Evolutionary conservation across 495 filamentous ascomycete genomes (phyloP).

Genomic region (Aspergillus affinis): DNA sequence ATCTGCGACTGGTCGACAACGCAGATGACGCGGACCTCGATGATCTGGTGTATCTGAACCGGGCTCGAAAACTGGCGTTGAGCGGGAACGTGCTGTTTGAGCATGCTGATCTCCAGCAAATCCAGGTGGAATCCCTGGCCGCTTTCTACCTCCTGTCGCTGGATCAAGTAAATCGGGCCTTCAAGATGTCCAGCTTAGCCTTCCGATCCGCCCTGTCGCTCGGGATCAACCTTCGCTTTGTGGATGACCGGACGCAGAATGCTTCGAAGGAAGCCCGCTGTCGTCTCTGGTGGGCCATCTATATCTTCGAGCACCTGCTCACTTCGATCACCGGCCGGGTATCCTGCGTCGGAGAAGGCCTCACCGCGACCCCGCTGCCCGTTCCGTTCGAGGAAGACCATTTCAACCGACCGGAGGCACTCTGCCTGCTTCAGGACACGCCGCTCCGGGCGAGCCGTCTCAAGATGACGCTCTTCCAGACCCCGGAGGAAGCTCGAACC

Average conservation of each 20-base stretch:
- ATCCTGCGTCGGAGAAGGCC: slow-evolving; percentile 50
- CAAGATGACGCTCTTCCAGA: slow-evolving; percentile 33
- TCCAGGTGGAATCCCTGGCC: slow-evolving; percentile 54
- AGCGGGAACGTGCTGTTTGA: slow-evolving; percentile 50
- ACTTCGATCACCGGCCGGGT: slow-evolving; percentile 61
- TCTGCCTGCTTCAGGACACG: slow-evolving; percentile 24
- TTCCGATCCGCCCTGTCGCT: slow-evolving; percentile 57
- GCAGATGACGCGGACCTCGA: slow-evolving; percentile 37
- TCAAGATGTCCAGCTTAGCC: slow-evolving; percentile 58
- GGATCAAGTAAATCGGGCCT: slow-evolving; percentile 64
- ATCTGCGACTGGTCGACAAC: slow-evolving; percentile 44
- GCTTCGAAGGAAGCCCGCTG: slow-evolving; percentile 57
- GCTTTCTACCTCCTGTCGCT: slow-evolving; percentile 59
- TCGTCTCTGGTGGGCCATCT: slow-evolving; percentile 66
- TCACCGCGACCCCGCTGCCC: slow-evolving; percentile 55
- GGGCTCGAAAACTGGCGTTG: slow-evolving; percentile 55
- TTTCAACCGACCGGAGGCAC: slow-evolving; percentile 24
- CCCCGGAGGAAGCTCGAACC: slow-evolving; percentile 14
- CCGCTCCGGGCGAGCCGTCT: slow-evolving; percentile 25
- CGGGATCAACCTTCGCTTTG: slow-evolving; percentile 60
- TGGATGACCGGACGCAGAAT: slow-evolving; percentile 44
- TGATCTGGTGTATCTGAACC: slow-evolving; percentile 56
- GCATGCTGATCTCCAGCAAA: slow-evolving; percentile 59
- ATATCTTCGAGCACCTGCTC: slow-evolving; percentile 56
- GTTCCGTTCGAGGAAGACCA: slow-evolving; percentile 53